Evolutionary conservation across 495 filamentous ascomycete species (phyloP).

Genomic region (Physcia stellaris): DNA sequence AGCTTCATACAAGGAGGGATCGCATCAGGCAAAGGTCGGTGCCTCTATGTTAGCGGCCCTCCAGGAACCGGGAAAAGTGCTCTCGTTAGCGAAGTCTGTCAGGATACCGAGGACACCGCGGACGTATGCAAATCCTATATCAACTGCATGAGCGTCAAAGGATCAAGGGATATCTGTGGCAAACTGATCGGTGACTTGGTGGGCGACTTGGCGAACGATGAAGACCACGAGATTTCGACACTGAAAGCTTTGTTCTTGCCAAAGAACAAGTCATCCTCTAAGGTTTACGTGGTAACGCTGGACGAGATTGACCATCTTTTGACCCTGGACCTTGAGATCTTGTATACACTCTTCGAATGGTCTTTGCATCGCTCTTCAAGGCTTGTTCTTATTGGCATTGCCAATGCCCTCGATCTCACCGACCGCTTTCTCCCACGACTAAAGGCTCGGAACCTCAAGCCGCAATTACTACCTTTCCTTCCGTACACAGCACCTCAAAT

Average conservation of each 20-base stretch:
- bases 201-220: constrained; percentile 41
- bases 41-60: constrained; percentile 88
- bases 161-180: constrained; percentile 64
- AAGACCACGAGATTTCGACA: constrained; percentile 34
- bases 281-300: constrained; percentile 62
- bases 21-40: constrained; percentile 51
- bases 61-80: constrained; percentile 96
- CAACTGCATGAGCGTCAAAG: constrained; percentile 94
- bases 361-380: constrained; percentile 64
- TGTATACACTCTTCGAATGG: constrained; percentile 91
- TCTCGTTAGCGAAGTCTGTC: constrained; percentile 66
- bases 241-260: constrained; percentile 52
- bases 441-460: constrained; percentile 82
- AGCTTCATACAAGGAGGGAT: constrained; percentile 55
- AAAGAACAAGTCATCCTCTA: constrained; percentile 32
- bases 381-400: constrained; percentile 80
- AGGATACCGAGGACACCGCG: constrained; percentile 32
- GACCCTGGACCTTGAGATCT: constrained; percentile 66
- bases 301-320: constrained; percentile 95
- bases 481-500: constrained; percentile 90
- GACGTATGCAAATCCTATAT: constrained; percentile 57
- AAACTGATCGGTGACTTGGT: constrained; percentile 56
- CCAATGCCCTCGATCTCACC: constrained; percentile 90
- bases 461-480: constrained; percentile 77
- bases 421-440: constrained; percentile 89